A percentile compares a stretch with the other conserved stretches of the same genome.
Conservation (phyloP, 2,329 filamentous ascomycete species). For the Albophoma yamanashiensis region DNA sequence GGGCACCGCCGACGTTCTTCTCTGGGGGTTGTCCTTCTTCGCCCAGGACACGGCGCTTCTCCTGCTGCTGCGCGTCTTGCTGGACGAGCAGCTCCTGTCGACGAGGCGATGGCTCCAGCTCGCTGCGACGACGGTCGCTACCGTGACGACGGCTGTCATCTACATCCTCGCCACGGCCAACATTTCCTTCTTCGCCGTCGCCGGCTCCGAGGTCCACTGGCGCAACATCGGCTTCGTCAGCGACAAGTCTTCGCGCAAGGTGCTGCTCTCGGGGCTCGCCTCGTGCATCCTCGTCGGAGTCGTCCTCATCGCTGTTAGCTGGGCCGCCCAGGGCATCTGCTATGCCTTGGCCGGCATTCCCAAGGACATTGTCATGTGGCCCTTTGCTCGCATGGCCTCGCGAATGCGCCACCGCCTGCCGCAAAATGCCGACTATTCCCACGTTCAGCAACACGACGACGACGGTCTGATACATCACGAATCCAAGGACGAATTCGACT, state of each 20-base stretch:
- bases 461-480: slow-evolving; percentile 5
- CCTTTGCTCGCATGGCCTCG: slow-evolving; percentile 6
- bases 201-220: slow-evolving; percentile 17
- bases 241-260: slow-evolving; percentile 12
- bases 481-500: slow-evolving; percentile 3
- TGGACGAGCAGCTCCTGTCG: slow-evolving; percentile 11
- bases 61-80: slow-evolving; percentile 18
- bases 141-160: slow-evolving; percentile 4
- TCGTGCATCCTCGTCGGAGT: slow-evolving; percentile 6
- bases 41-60: slow-evolving; percentile 21
- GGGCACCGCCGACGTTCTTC: slow-evolving; percentile 15
- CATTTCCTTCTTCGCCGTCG: slow-evolving; percentile 20
- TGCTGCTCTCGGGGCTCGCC: slow-evolving; percentile 15
- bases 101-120: slow-evolving; percentile 9
- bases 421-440: slow-evolving; percentile 2
- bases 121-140: not conserved
- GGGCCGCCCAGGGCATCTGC: slow-evolving; percentile 10
- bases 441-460: slow-evolving; percentile 7
- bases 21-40: slow-evolving; percentile 24
- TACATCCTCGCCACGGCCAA: slow-evolving; percentile 10
- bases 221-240: slow-evolving; percentile 14
- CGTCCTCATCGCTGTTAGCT: slow-evolving; percentile 7
- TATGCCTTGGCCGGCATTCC: slow-evolving; percentile 9
- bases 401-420: slow-evolving; percentile 3
- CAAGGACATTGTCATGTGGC: slow-evolving; percentile 9